phyloP scores from a whole-genome alignment of 2,329 filamentous ascomycete genomes.

The Colletotrichum liriopes region DNA sequence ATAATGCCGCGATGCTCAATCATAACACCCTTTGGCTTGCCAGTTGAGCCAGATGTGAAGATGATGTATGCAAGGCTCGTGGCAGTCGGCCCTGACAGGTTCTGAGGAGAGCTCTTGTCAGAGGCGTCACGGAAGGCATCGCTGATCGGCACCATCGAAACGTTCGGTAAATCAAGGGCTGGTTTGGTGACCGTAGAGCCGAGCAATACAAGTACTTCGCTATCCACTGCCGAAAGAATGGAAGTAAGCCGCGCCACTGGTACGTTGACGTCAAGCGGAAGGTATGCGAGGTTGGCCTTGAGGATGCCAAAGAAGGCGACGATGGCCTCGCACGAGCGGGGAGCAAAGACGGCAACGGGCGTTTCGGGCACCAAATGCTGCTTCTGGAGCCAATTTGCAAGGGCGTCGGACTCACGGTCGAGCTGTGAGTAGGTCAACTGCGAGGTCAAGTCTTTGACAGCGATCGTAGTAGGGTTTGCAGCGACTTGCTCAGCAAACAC shows the following conservation, averaged over 20 bases:
- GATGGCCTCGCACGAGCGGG: slow-evolving; percentile 47
- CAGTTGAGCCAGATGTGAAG: slow-evolving; percentile 39
- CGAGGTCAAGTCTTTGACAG: slow-evolving; percentile 42
- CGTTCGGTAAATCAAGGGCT: background rate
- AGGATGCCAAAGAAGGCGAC: slow-evolving; percentile 47
- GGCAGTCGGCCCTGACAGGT: background rate
- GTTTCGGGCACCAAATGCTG: slow-evolving; percentile 21
- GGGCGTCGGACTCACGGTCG: slow-evolving; percentile 40
- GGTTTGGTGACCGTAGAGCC: slow-evolving; percentile 30
- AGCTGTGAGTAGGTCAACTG: slow-evolving; percentile 46
- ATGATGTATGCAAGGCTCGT: slow-evolving; percentile 36
- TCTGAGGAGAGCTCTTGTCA: rapidly evolving
- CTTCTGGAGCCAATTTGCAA: slow-evolving; percentile 26
- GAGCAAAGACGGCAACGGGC: slow-evolving; percentile 44
- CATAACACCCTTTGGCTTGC: slow-evolving; percentile 39
- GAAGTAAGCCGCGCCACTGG: slow-evolving; percentile 43
- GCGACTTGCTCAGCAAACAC: slow-evolving; percentile 46
- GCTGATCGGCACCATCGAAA: slow-evolving; percentile 39
- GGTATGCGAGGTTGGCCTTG: slow-evolving; percentile 48
- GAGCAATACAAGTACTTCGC: slow-evolving; percentile 30
- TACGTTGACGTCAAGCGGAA: slow-evolving; percentile 46
- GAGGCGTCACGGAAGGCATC: slow-evolving; percentile 1
- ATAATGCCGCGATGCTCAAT: slow-evolving; percentile 23
- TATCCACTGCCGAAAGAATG: slow-evolving; percentile 41
- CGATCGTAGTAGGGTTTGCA: slow-evolving; percentile 31